Base-by-base conservation (phyloP, 2,329 filamentous ascomycete species). In the Fonsecaea pedrosoi region DNA sequence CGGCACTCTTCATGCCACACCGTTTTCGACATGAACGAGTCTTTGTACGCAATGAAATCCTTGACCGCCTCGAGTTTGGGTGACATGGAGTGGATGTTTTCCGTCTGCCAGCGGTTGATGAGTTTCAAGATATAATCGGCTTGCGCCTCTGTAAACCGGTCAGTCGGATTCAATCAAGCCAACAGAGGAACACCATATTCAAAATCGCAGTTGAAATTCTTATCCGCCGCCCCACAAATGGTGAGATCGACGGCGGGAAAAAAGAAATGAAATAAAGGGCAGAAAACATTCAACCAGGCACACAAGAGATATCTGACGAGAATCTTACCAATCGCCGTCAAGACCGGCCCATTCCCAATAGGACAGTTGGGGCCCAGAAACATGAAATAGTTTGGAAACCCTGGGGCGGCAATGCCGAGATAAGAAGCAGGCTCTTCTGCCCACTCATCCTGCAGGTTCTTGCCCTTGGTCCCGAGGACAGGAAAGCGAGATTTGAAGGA, bases 1-100 rank as follows among this genome's bases (percentile, higher is more conserved):
- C 80, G 75, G 57, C 81, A 82, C 8, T 77, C 74, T 35, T 79
- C 76, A 65, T 80, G 82, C 80, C 80, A 84, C 6, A 83, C 81
- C 0, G 81, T 83, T 62, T 81, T 77, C 71, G 81, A 82, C 71
- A 83, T 79, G 70, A 21, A 21, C 21, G 21, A 21, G 21, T 21
- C 21, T 21, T 21, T 21, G 21, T 21, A 21, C 21, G 21, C 21
- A 21, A 21, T 21, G 21, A 80, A 80, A 42, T 77, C 72, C n/a
- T 69, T 50, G 0, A 71, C 68, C 18, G 75, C 72, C 37, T 72
- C 70, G 56, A 74, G 54, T 13, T 74, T 74, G 9, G 78, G 79
- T 4, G 69, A 74, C 54, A 80, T 72, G 30, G 73, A 76, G 64
- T 77, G 77, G 71, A 82, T 78, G 66, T 80, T 78, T 64, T 82